Conservation (phyloP, 768 basidiomycete species). For the Lactifluus piperatus region DNA sequence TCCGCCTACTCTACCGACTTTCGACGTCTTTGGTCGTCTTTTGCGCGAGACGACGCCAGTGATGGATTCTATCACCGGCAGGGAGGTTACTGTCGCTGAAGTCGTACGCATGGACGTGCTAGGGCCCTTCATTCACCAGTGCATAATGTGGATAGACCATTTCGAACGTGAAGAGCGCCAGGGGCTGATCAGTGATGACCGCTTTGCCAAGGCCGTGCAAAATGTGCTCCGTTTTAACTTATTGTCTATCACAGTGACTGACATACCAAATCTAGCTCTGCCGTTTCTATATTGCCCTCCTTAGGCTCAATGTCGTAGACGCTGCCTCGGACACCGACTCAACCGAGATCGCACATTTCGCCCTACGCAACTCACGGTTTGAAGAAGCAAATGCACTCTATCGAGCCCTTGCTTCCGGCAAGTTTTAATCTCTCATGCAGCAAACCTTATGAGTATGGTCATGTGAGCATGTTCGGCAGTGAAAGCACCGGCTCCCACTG, state of each 20-base stretch:
- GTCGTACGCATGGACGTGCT: conserved; percentile 56
- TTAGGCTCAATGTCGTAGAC: conserved; percentile 59
- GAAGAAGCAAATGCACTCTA: conserved; percentile 74
- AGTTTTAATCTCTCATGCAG: conserved; percentile 24
- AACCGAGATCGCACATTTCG: conserved; percentile 72
- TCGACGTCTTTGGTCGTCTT: conserved; percentile 64
- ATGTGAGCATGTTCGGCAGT: not conserved
- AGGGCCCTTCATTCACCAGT: conserved; percentile 62
- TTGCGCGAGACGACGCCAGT: conserved; percentile 52
- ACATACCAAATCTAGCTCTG: conserved; percentile 42
- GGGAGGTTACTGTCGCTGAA: conserved; percentile 53
- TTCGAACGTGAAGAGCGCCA: conserved; percentile 64
- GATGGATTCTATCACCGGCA: conserved; percentile 32
- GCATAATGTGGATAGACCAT: conserved; percentile 59
- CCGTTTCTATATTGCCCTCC: conserved; percentile 64
- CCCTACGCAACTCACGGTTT: conserved; percentile 59
- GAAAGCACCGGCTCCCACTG: not conserved
- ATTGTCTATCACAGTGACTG: not conserved
- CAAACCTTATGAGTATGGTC: not conserved
- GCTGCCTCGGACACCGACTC: conserved; percentile 56
- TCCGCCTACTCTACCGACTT: conserved; percentile 63
- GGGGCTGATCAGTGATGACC: conserved; percentile 62
- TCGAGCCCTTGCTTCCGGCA: conserved; percentile 44
- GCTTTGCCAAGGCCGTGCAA: conserved; percentile 61
- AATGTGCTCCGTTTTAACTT: conserved; percentile 39